Evolutionary conservation across 148 eudicot species (phyloP), one percentile per base, ranked within the genome.

Genomic region (Euryodendron excelsum): DNA sequence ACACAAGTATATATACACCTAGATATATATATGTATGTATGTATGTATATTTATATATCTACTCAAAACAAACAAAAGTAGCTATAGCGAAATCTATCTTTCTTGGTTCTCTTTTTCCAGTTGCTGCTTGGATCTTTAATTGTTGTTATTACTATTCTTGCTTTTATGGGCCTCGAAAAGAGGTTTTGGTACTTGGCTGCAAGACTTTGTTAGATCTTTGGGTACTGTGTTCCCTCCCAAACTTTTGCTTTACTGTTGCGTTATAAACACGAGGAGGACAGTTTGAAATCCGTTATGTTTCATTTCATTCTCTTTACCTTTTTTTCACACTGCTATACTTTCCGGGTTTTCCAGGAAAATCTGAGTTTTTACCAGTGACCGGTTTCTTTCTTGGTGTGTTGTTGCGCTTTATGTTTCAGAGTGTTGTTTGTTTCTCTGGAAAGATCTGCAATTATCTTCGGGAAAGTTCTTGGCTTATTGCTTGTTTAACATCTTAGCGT

Each of bases 401-500:
- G 44, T 39, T 39, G 14, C 17, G 53, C 14, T 48, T 48, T 9
- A 9, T 48, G 23, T 55, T 55, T 55, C 20, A 8, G n/a, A 14
- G 13, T 36, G 27, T 36, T 67, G 72, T 67, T 67, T 67, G 72
- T 67, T 67, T 67, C 50, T n/a, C 69, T 34, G 10, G 69, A 65
- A 65, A 65, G 18, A 34, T 48, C 53, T 9, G 53, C 44, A 39
- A 39, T 39, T 2, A 7, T 39, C 44, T 39, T 7, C 14, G 52
- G 18, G 31, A 30, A 28, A 62, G 13, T 62, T 28, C 66, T 62
- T 62, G 39, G 36, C 44, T 34, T 65, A 44, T 41, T 41, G 45
- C n/a, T 41, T 41, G 9, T 41, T 41, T 41, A 41, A 41, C 45
- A 5, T 41, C 7, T 41, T 41, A 41, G 45, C 45, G 9, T 5